These are phyloP conservation scores for Cytospora paraplurivora DNA, from an alignment of 2,329 filamentous ascomycete genomes.

Conservation along the genomic window DNA sequence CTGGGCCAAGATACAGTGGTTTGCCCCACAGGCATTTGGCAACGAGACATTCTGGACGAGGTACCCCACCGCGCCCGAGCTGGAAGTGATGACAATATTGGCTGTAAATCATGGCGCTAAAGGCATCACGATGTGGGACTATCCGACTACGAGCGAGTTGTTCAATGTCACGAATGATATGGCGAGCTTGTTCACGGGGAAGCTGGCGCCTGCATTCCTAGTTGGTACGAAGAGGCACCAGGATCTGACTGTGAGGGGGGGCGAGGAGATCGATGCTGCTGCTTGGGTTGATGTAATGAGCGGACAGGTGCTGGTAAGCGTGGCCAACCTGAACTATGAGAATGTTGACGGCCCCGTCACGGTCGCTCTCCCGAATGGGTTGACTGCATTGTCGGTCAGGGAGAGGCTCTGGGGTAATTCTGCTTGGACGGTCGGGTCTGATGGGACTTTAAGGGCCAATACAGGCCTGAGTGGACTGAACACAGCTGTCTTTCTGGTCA, in stretches of 20 bases:
- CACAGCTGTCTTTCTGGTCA: constrained; percentile 14
- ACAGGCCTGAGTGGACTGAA: constrained; percentile 12
- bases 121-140: constrained; percentile 52
- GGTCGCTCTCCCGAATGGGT: constrained; percentile 23
- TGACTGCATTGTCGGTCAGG: constrained; percentile 5
- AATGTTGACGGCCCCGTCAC: constrained; percentile 11
- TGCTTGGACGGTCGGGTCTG: constrained; percentile 22
- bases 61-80: constrained; percentile 48
- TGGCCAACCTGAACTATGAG: constrained; percentile 29
- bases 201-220: constrained; percentile 40
- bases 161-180: constrained; percentile 40
- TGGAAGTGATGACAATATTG: constrained; percentile 50
- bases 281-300: constrained; percentile 41
- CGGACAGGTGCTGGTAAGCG: constrained; percentile 25
- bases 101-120: constrained; percentile 53
- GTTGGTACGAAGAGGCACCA: constrained; percentile 38
- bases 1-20: constrained; percentile 49
- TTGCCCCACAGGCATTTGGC: constrained; percentile 52
- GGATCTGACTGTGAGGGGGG: constrained; percentile 32
- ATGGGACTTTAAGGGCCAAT: constrained; percentile 11
- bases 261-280: constrained; percentile 42
- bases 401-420: constrained; percentile 25
- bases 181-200: constrained; percentile 42
- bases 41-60: constrained; percentile 50
- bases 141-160: constrained; percentile 43